These are phyloP conservation scores for Dittrichia graveolens DNA, from an alignment of 129 eudicot genomes.

Conservation along the genomic window DNA sequence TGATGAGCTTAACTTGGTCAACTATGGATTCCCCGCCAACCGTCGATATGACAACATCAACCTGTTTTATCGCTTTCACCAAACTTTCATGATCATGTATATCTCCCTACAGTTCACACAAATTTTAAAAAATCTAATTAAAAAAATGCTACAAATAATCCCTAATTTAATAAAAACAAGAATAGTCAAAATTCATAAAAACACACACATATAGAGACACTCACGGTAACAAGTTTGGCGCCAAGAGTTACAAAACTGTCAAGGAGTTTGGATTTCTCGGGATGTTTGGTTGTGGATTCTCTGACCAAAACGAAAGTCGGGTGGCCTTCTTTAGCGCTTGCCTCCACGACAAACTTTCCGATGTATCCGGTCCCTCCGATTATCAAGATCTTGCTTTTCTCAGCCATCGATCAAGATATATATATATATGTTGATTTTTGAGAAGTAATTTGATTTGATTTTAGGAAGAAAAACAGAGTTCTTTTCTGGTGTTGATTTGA, in stretches of 20 bases:
- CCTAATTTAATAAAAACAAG: background rate
- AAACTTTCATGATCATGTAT: constrained; percentile 49
- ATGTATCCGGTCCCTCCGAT: constrained; percentile 61
- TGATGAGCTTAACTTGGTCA: constrained; percentile 51
- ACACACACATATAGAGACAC: background rate
- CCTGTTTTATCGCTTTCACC: constrained; percentile 54
- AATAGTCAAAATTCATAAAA: background rate
- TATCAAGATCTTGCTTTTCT: constrained; percentile 54
- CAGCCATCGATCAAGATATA: constrained; percentile 20
- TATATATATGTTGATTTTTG: background rate
- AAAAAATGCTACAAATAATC: background rate
- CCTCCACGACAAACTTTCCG: constrained; percentile 52
- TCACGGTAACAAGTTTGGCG: constrained; percentile 39
- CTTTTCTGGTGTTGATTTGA: background rate
- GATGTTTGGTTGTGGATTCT: constrained; percentile 41
- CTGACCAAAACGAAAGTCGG: constrained; percentile 46
- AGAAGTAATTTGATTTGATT: background rate
- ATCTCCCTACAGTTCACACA: constrained; percentile 42
- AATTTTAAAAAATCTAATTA: background rate
- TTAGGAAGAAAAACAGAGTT: background rate
- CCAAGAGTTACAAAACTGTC: constrained; percentile 44
- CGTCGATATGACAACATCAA: constrained; percentile 58
- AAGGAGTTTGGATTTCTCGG: constrained; percentile 41
- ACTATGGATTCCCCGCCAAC: constrained; percentile 36
- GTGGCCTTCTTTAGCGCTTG: constrained; percentile 45